Base-by-base conservation (phyloP, 768 basidiomycete genomes). In the Tylopilus subfusipes region DNA sequence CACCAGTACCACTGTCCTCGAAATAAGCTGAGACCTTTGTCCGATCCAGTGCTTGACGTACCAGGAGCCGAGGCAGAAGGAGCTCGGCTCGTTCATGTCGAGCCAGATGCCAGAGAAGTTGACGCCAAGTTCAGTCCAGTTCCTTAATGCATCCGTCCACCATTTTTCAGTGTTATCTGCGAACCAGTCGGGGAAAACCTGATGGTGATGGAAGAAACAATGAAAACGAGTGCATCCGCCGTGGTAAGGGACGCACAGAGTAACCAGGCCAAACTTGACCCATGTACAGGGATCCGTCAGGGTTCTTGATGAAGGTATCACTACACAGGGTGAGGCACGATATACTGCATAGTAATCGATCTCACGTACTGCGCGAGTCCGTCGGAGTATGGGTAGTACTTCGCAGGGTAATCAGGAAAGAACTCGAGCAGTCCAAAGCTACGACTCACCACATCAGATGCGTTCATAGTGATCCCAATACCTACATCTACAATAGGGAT, bases 211-310 rank as follows among this genome's bases (percentile, higher is more conserved):
- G 38, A 34, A 25, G 2, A 39, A 9, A 57, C 19, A 33, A 45
- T 33, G 18, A 38, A 38, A 2, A 36, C 11, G 7, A 34, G 13
- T 3, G 14, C n/a, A 42, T 5, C 13, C n/a, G 19, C 13, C 6
- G 6, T 11, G 14, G 5, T 16, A 43, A 8, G 4, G 29, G 31
- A 63, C 76, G 18, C 33, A 83, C 86, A 8, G 85, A 84, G 68
- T 81, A 85, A 22, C 88, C 86, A 16, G 88, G 87, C 88, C 86
- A 90, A 10, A 89, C 88, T 63, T 84, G 77, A 12, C 90, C 90
- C 2, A 88, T 64, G 66, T 86, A 90, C 61, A 84, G 78, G 34
- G 83, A 78, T 0, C 83, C 84, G 61, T 91, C 84, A 0, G 84
- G 84, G 65, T 91, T 90, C 60, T 82, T 88, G 48, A 92, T 79